phyloP scores from a whole-genome alignment of 2,329 filamentous ascomycete species.

The Huntiella decipiens region DNA sequence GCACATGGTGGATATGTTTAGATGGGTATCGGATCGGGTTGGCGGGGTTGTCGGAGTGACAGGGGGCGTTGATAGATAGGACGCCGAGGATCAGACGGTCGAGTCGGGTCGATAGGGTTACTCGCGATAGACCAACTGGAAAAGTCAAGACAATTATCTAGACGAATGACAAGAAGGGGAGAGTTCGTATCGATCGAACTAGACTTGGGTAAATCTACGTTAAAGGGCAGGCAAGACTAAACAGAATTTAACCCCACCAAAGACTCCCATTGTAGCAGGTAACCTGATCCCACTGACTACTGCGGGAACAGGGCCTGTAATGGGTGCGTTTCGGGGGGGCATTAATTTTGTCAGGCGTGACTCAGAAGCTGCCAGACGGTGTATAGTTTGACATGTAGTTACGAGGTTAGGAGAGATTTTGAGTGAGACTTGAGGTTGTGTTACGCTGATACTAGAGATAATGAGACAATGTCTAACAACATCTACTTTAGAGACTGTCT shows the following conservation, averaged over 20 bases:
- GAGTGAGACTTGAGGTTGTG: too few relatives aligned
- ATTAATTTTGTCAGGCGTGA: background rate
- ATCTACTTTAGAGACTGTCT: too few relatives aligned
- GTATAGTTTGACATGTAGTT: background rate
- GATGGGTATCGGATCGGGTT: background rate
- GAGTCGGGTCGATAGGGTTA: background rate
- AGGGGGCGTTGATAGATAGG: background rate
- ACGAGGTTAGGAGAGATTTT: background rate
- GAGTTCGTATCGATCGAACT: background rate
- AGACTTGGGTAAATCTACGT: too few relatives aligned
- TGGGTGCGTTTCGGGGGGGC: background rate
- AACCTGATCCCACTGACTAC: background rate
- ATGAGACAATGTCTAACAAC: too few relatives aligned
- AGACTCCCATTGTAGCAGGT: too few relatives aligned
- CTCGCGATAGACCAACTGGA: background rate
- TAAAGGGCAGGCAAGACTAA: background rate
- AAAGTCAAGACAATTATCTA: background rate
- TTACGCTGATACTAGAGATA: too few relatives aligned
- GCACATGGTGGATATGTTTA: conserved; percentile 22
- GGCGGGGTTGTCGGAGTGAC: background rate
- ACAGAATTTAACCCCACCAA: conserved; percentile 2
- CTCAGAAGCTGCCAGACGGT: background rate
- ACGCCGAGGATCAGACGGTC: background rate
- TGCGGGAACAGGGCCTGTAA: background rate
- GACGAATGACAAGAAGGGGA: background rate